phyloP scores from a whole-genome alignment of 2,329 filamentous ascomycete genomes.

The Thielaviopsis euricoi region DNA sequence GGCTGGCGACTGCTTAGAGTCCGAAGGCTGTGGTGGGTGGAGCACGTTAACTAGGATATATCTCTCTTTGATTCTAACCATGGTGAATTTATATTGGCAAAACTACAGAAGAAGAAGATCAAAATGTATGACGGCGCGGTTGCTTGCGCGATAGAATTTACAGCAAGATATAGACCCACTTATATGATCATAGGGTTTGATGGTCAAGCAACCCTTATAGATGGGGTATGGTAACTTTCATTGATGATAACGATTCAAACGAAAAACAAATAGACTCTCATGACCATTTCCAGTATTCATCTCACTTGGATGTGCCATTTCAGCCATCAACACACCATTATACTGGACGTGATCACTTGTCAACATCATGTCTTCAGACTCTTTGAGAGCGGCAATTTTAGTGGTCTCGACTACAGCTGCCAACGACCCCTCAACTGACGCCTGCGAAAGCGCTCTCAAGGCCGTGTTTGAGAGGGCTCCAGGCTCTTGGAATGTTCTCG shows the following conservation, averaged over 20 bases:
- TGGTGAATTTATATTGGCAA: background rate
- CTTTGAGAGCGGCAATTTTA: slow-evolving; percentile 60
- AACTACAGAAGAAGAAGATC: background rate
- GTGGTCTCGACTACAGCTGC: slow-evolving; percentile 84
- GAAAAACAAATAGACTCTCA: too few relatives aligned
- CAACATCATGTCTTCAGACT: slow-evolving; percentile 20
- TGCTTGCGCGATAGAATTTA: slow-evolving; percentile 4
- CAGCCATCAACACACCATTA: background rate
- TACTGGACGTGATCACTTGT: background rate
- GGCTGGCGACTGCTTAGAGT: slow-evolving; percentile 19
- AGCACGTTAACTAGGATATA: slow-evolving; percentile 92
- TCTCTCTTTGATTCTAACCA: slow-evolving; percentile 94
- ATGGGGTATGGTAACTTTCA: background rate
- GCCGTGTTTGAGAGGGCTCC: slow-evolving; percentile 53
- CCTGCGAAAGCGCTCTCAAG: slow-evolving; percentile 48
- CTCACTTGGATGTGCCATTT: too few relatives aligned
- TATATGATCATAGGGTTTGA: background rate
- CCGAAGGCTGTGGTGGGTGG: slow-evolving; percentile 47
- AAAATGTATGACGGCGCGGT: background rate
- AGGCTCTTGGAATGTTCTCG: slow-evolving; percentile 52
- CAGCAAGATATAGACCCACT: background rate
- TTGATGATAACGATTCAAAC: background rate
- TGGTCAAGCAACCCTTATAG: background rate
- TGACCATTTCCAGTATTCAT: too few relatives aligned
- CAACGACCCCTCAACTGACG: slow-evolving; percentile 62